Conservation (phyloP, 2,329 filamentous ascomycete genomes). For the Diatrype stigma region DNA sequence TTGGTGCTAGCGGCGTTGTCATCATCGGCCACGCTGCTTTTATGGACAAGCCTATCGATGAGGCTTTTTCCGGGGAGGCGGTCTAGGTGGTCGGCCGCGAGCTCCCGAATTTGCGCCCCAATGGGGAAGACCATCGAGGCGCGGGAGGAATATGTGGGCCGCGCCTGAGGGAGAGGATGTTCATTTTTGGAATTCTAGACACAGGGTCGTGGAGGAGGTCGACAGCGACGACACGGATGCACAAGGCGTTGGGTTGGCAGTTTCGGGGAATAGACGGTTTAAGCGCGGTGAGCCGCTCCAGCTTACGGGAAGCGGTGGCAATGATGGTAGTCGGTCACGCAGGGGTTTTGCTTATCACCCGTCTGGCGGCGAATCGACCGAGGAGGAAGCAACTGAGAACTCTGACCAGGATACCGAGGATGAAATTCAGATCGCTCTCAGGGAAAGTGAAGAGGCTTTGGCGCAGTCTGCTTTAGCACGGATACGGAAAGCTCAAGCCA, state of each 20-base stretch:
- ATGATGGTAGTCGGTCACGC: constrained; percentile 46
- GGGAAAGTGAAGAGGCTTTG: constrained; percentile 68
- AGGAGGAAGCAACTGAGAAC: constrained; percentile 46
- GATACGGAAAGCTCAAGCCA: constrained; percentile 72
- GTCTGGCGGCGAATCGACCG: constrained; percentile 44
- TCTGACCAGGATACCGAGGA: constrained; percentile 47
- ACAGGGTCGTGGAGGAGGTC: constrained; percentile 63
- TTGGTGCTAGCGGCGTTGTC: constrained; percentile 89
- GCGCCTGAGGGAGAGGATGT: constrained; percentile 44
- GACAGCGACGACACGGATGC: constrained; percentile 56
- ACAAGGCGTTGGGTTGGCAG: constrained; percentile 49
- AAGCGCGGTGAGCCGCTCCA: constrained; percentile 54
- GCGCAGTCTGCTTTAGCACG: constrained; percentile 75
- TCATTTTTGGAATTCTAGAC: constrained; percentile 33
- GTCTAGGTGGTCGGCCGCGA: constrained; percentile 99
- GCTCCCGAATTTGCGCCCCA: constrained; percentile 90
- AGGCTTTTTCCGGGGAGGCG: constrained; percentile 99
- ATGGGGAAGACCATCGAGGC: constrained; percentile 99
- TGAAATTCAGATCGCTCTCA: constrained; percentile 52
- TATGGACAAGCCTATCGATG: constrained; percentile 98
- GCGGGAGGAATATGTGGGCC: constrained; percentile 62
- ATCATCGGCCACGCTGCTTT: constrained; percentile 93
- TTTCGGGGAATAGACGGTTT: constrained; percentile 44
- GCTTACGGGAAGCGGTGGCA: constrained; percentile 57
- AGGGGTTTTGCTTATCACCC: constrained; percentile 32